phyloP scores from a whole-genome alignment of 306 rosid species.

The Inga oerstediana region DNA sequence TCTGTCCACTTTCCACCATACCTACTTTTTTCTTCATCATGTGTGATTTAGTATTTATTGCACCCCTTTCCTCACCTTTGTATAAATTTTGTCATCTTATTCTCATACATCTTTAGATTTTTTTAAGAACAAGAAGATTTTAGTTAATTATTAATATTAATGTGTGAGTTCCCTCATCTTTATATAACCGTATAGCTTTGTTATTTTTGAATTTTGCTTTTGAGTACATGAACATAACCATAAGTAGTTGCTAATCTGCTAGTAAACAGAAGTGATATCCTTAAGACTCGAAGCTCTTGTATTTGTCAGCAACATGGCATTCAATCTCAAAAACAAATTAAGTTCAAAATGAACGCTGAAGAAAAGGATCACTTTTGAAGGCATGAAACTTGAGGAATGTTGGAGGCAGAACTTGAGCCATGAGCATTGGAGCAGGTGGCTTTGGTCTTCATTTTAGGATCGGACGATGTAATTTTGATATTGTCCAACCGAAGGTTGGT shows the following conservation, averaged over 20 bases:
- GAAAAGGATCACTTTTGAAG: background rate
- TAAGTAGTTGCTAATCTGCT: background rate
- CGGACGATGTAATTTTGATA: constrained; percentile 19
- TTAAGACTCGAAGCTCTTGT: background rate
- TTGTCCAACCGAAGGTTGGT: constrained; percentile 23
- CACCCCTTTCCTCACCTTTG: background rate
- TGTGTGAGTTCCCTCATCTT: background rate
- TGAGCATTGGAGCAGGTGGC: constrained; percentile 37
- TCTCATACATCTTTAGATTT: background rate
- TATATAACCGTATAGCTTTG: background rate
- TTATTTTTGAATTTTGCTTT: background rate
- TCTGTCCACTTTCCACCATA: background rate
- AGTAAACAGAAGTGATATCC: background rate
- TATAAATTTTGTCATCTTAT: background rate
- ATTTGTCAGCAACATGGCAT: background rate
- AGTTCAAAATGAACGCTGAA: background rate
- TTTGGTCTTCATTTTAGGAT: background rate
- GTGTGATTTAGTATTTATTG: background rate
- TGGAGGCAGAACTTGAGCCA: constrained; percentile 4
- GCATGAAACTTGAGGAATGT: constrained; percentile 39
- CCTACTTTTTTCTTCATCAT: background rate
- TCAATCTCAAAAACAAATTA: background rate
- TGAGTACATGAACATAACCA: background rate
- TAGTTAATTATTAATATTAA: background rate
- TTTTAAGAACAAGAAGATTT: background rate